phyloP scores from a whole-genome alignment of 2,329 filamentous ascomycete genomes.

The Fusarium bulbicola region DNA sequence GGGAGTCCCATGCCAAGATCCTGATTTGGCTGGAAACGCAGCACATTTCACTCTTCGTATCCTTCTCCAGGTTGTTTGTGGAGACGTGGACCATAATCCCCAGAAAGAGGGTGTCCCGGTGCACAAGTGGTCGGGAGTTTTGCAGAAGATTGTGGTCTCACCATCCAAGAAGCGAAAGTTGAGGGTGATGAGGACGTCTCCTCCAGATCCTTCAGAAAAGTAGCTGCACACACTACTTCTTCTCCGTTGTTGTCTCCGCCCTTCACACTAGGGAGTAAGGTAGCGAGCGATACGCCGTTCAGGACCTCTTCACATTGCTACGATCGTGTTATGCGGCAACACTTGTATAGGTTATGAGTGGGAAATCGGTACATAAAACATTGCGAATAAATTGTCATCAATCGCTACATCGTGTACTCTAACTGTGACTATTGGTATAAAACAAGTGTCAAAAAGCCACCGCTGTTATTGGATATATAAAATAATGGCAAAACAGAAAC shows the following conservation, averaged over 20 bases:
- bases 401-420: neutral
- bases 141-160: no score
- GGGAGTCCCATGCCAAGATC: no score
- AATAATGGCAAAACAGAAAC: neutral
- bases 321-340: no score
- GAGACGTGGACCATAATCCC: no score
- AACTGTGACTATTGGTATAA: neutral
- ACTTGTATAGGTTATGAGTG: neutral
- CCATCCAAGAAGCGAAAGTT: no score
- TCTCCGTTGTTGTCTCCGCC: neutral
- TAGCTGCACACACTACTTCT: neutral
- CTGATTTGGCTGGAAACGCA: no score
- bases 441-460: neutral
- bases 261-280: no score
- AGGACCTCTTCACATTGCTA: neutral
- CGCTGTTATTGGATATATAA: conserved; percentile 8
- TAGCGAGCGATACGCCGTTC: neutral
- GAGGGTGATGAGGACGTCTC: no score
- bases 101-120: no score
- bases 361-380: neutral
- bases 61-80: no score
- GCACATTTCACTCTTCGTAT: no score
- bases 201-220: neutral
- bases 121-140: no score
- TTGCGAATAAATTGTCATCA: neutral